phyloP scores from a whole-genome alignment of 2,329 filamentous ascomycete genomes.

The Penicillium thymicola region DNA sequence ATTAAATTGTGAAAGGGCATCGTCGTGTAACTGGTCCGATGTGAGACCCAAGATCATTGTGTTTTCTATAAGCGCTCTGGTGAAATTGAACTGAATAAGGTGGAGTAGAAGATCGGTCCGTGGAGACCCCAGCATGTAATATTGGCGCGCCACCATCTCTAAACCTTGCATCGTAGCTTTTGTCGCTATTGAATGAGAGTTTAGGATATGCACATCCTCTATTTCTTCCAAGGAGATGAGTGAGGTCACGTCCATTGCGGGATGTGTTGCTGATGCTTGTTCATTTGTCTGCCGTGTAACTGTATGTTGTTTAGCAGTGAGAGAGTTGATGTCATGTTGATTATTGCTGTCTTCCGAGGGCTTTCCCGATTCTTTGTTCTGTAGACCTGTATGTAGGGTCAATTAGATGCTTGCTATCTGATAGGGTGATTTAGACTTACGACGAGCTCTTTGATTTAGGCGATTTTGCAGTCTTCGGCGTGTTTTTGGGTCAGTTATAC shows the following conservation, averaged over 20 bases:
- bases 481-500: constrained; percentile 12
- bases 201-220: background rate
- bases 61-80: constrained; percentile 18
- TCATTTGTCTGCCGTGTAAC: background rate
- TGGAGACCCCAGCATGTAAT: constrained; percentile 13
- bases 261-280: background rate
- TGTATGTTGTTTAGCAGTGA: too few relatives aligned
- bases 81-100: constrained; percentile 19
- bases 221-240: background rate
- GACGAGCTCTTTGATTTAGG: constrained; percentile 19
- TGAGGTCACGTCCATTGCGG: background rate
- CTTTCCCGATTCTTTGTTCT: background rate
- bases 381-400: constrained; percentile 1
- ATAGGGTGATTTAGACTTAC: constrained; percentile 7
- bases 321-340: background rate
- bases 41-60: constrained; percentile 11
- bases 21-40: constrained; percentile 13
- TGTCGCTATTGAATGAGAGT: background rate
- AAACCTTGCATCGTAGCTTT: background rate
- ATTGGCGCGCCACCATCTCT: background rate
- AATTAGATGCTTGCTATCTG: background rate
- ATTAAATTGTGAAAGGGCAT: constrained; percentile 21
- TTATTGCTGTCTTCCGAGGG: background rate
- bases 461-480: constrained; percentile 23
- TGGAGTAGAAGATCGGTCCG: constrained; percentile 16